Evolutionary conservation across 345 rosid species (phyloP), one percentile per base, ranked within the genome.

Genomic region (Iberis pinnata): DNA sequence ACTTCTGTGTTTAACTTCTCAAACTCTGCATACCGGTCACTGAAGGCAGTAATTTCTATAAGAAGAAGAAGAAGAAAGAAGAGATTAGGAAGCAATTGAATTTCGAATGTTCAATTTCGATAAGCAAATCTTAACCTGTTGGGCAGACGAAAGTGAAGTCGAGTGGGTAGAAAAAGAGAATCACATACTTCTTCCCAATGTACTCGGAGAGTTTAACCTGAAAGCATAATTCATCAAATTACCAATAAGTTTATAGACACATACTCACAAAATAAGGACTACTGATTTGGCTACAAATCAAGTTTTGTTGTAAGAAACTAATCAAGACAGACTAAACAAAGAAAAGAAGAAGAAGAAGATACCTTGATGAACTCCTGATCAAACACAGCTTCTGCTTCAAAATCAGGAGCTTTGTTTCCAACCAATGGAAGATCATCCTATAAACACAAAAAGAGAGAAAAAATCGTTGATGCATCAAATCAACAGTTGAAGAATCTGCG

Each of bases 141-240:
- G 98, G 96, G 38, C 97, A 92, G 45, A 88, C 95, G 66, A 88
- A 88, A 38, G 98, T 92, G 76, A 92, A 85, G 78, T 88, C 98
- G 84, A 92, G 62, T 5, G 93, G 96, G 71, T 88, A 85, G 82
- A 92, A 83, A 69, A 92, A 88, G 18, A 88, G 93, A 77, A 86
- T 75, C 54, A 89, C 96, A 66, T 86, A 89, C 53, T 89, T 89
- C 82, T 84, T 89, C 49, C 97, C 94, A 72, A 79, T 79, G 63
- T 82, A 86, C 11, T 86, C 85, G 0, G 96, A 86, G 14, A 89
- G 83, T 66, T 84, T 86, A 58, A 89, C 96, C 95, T 87, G 80
- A 47, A 76, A 69, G 26, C 35, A 39, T 2, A 39, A 25, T n/a
- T 7, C 52, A 63, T 4, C 37, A n/a, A 48, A 18, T 56, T 18